A percentile compares a stretch with the other conserved stretches of the same genome.
phyloP scores from a whole-genome alignment of 768 basidiomycete species.

The Obba rivulosa region DNA sequence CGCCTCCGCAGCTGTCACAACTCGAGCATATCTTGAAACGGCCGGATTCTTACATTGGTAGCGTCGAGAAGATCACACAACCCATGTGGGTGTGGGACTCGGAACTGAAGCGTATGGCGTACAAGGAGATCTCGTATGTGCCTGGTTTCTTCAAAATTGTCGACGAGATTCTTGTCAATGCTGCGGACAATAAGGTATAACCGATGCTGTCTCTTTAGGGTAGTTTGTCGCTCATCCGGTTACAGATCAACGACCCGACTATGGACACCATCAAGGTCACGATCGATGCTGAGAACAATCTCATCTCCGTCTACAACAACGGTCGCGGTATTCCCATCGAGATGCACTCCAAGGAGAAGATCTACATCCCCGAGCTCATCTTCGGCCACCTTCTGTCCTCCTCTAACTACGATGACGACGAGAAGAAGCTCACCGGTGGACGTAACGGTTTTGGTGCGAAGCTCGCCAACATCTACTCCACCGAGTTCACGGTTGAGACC shows the following conservation, averaged over 20 bases:
- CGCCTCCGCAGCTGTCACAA: constrained; percentile 69
- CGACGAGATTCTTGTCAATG: constrained; percentile 98
- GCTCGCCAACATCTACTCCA: constrained; percentile 96
- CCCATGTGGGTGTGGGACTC: constrained; percentile 93
- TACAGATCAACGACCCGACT: constrained; percentile 80
- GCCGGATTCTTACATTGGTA: constrained; percentile 95
- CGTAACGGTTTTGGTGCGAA: constrained; percentile 99
- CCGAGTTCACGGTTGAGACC: constrained; percentile 93
- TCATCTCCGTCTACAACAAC: constrained; percentile 93
- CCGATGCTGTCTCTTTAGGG: neutral
- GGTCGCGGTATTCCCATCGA: constrained; percentile 96
- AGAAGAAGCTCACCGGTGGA: constrained; percentile 98
- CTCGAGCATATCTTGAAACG: constrained; percentile 91
- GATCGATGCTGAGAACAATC: constrained; percentile 77
- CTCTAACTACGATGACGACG: constrained; percentile 97
- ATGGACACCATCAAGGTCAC: constrained; percentile 92
- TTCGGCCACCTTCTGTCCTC: constrained; percentile 93
- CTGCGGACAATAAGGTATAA: constrained; percentile 95
- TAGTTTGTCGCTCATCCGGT: neutral
- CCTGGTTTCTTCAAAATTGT: constrained; percentile 99
- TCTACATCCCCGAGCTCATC: constrained; percentile 95
- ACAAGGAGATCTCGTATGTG: constrained; percentile 82
- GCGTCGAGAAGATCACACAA: constrained; percentile 83
- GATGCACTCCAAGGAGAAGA: constrained; percentile 87
- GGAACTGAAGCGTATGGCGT: constrained; percentile 76